Conservation (phyloP, 805 yeast genomes). For the Kodamaea nitidulidarum region DNA sequence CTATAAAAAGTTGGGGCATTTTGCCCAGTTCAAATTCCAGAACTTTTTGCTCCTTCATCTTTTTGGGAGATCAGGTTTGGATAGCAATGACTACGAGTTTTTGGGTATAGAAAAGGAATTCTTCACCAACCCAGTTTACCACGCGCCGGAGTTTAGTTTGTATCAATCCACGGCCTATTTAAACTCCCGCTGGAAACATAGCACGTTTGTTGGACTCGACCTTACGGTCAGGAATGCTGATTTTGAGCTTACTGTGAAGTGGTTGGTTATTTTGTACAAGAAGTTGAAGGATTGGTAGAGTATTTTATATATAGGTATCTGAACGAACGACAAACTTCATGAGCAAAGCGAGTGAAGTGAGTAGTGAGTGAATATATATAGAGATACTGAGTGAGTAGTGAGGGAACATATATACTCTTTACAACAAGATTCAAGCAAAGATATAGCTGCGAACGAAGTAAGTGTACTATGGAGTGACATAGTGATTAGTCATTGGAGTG, state of each 20-base stretch:
- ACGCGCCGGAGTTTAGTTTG: constrained; percentile 16
- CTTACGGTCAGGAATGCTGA: constrained; percentile 19
- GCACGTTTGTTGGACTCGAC: constrained; percentile 21
- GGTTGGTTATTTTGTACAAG: constrained; percentile 22
- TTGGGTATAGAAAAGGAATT: constrained; percentile 13
- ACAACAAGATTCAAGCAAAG: too few species aligned
- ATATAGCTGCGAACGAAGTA: too few species aligned
- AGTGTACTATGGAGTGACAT: too few species aligned
- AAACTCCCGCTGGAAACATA: constrained; percentile 10
- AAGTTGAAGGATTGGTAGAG: constrained; percentile 18
- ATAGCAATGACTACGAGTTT: constrained; percentile 16
- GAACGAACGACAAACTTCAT: too few species aligned
- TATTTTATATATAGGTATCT: too few species aligned
- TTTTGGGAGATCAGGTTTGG: constrained; percentile 26
- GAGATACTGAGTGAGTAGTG: too few species aligned
- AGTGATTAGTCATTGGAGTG: too few species aligned
- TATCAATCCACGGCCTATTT: constrained; percentile 6
- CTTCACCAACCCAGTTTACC: constrained; percentile 21
- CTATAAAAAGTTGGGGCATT: constrained; percentile 54
- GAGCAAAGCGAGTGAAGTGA: too few species aligned
- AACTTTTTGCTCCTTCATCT: constrained; percentile 48
- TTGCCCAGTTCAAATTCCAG: constrained; percentile 51
- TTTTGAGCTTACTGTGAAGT: constrained; percentile 20
- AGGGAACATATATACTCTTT: too few species aligned
- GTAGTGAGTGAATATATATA: too few species aligned